Evolutionary conservation across 768 basidiomycete species (phyloP), one percentile per base, ranked within the genome.

Genomic region (Hirschioporus abietinus): DNA sequence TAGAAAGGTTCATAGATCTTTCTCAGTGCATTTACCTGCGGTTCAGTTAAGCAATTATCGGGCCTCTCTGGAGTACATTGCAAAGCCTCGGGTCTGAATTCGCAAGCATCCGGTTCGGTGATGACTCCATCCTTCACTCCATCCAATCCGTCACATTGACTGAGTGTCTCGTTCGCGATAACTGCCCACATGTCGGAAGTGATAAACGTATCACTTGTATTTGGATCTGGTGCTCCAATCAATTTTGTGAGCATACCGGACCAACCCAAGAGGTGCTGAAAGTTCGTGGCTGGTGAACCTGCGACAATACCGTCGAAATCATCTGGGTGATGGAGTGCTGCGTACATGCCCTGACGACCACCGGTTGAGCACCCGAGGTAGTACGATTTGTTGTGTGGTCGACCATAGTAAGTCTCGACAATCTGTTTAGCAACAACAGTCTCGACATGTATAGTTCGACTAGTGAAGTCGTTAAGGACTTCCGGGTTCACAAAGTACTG

Each of bases 111-210:
- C 17, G 70, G 71, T 26, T 72, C 69, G 30, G 65, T 67, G 26
- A 71, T 68, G n/a, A 71, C 64, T 17, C 68, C 66, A 65, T 71
- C 71, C n/a, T 35, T 20, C 30, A 75, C 72, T 15, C 76, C 76
- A 65, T 77, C 76, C 20, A 76, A 58, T 1, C 34, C 69, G 63
- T 77, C 76, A 62, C 76, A 77, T 65, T 77, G 76, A 35, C 70
- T 68, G 60, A 77, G 66, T 8, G 75, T 74, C 64, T 77, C 76
- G 12, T 73, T 67, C 24, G 72, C 71, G 24, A 77, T 71, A 20
- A 74, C 66, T 17, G 71, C 63, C 75, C 76, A 77, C 65, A 69
- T 60, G 12, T 67, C 66, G 7, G 69, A 42, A 1, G 73, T 67
- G 34, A 77, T 77, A 63, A 73, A 77, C 42, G 42, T 52, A 10